Evolutionary conservation across 2,329 filamentous ascomycete species (phyloP).

Genomic region (Calonectria honghensis): DNA sequence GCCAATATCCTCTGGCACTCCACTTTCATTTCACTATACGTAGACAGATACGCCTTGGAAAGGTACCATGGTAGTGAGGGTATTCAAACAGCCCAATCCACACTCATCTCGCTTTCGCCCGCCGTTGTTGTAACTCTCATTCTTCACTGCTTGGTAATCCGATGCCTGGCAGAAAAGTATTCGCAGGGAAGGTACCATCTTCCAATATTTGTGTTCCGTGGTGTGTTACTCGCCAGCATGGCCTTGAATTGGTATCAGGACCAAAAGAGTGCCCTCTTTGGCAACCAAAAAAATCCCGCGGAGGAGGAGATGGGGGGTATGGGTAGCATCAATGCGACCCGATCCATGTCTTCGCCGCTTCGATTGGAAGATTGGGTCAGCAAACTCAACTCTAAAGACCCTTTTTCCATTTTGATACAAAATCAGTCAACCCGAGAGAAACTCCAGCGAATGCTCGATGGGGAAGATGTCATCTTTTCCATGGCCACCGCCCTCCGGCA

Average conservation of each 20-base stretch:
- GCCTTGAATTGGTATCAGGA: not conserved
- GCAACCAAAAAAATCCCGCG: not conserved
- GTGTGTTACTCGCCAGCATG: not conserved
- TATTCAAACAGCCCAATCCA: not conserved
- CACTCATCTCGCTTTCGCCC: not conserved
- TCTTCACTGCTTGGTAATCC: not conserved
- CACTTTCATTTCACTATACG: not conserved
- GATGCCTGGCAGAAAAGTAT: not conserved
- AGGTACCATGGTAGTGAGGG: not conserved
- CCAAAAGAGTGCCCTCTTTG: not conserved
- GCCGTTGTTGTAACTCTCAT: not conserved
- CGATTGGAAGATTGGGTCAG: not conserved
- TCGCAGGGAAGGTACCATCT: not conserved
- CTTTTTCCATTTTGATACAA: not conserved
- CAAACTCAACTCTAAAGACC: not conserved
- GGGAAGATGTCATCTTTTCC: not conserved
- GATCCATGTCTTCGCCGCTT: not conserved
- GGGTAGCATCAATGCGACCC: not conserved
- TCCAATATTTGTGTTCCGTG: not conserved
- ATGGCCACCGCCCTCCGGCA: not conserved
- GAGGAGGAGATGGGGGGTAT: not conserved
- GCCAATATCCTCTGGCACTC: conserved; percentile 3
- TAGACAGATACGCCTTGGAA: not conserved
- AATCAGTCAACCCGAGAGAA: not conserved
- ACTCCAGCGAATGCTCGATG: not conserved